A percentile compares a stretch with the other conserved stretches of the same genome.
These are phyloP conservation scores for Teratosphaeria viscida DNA, from an alignment of 2,329 filamentous ascomycete genomes.

Conservation along the genomic window DNA sequence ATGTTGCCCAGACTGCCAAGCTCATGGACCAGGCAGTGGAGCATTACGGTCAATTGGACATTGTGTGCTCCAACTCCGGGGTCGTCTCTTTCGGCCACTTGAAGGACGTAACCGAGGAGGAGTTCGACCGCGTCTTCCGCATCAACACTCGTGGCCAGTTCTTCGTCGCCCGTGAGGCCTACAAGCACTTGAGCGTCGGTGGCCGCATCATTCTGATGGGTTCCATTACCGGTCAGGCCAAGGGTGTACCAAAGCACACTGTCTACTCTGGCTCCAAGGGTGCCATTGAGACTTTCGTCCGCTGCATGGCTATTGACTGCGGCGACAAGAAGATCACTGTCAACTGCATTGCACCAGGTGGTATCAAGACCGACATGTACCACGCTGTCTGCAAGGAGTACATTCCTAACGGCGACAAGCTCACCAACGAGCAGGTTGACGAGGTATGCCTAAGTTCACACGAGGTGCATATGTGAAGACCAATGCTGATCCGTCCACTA, in stretches of 20 bases:
- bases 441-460: constrained; percentile 26
- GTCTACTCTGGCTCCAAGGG: constrained; percentile 46
- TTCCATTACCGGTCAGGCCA: constrained; percentile 47
- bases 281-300: constrained; percentile 44
- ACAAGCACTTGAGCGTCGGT: constrained; percentile 42
- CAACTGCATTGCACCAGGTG: constrained; percentile 51
- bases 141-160: constrained; percentile 55
- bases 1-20: constrained; percentile 51
- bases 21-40: constrained; percentile 54
- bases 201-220: constrained; percentile 46
- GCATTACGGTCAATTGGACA: constrained; percentile 57
- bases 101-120: constrained; percentile 44
- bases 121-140: constrained; percentile 49
- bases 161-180: constrained; percentile 49
- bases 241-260: constrained; percentile 45
- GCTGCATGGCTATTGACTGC: constrained; percentile 45
- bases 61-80: constrained; percentile 60
- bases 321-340: constrained; percentile 46
- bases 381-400: constrained; percentile 55
- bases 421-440: constrained; percentile 48
- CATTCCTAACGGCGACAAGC: constrained; percentile 47
- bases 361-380: constrained; percentile 50
- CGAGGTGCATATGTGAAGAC: not conserved
- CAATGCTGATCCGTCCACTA: not conserved
- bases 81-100: constrained; percentile 45